Evolutionary conservation across 2,329 filamentous ascomycete genomes (phyloP).

Genomic region (Neonectria faginata): DNA sequence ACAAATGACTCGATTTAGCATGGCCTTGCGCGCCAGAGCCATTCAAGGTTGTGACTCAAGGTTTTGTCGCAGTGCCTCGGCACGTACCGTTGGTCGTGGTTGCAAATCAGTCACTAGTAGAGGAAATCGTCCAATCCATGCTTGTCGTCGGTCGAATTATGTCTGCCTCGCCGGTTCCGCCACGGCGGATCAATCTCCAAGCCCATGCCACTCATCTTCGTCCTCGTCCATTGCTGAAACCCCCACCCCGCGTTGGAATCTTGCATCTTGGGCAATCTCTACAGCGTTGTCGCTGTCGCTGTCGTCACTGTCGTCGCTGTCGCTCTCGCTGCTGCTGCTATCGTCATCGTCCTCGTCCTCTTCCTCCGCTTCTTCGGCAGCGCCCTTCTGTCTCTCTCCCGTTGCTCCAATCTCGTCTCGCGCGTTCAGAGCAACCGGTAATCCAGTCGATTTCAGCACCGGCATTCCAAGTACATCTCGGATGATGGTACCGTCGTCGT

Average conservation of each 20-base stretch:
- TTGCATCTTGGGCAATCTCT: slow-evolving; percentile 26
- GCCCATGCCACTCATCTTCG: slow-evolving; percentile 43
- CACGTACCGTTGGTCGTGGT: slow-evolving; percentile 16
- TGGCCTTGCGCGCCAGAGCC: slow-evolving; percentile 12
- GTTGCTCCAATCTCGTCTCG: slow-evolving; percentile 31
- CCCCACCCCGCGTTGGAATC: slow-evolving; percentile 36
- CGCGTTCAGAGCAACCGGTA: slow-evolving; percentile 43
- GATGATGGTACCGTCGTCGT: slow-evolving; percentile 65
- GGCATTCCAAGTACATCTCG: slow-evolving; percentile 55
- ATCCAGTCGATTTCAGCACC: slow-evolving; percentile 52
- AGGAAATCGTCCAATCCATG: neutral
- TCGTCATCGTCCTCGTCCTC: slow-evolving; percentile 22
- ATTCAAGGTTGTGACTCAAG: slow-evolving; percentile 1
- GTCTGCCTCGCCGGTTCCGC: slow-evolving; percentile 14
- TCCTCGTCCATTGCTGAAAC: slow-evolving; percentile 26
- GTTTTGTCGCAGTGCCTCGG: slow-evolving; percentile 9
- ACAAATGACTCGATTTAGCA: slow-evolving; percentile 20
- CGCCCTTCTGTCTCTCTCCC: slow-evolving; percentile 41
- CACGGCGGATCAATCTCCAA: slow-evolving; percentile 39
- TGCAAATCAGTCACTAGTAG: slow-evolving; percentile 6
- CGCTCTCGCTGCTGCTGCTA: slow-evolving; percentile 5
- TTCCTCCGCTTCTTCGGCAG: slow-evolving; percentile 41
- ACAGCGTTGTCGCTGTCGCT: slow-evolving; percentile 15
- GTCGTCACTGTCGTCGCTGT: slow-evolving; percentile 15
- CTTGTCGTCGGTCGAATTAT: slow-evolving; percentile 12